A percentile compares a stretch with the other conserved stretches of the same genome.
These are phyloP conservation scores for Fragosphaeria purpurea DNA, from an alignment of 2,329 filamentous ascomycete genomes.

Conservation along the genomic window DNA sequence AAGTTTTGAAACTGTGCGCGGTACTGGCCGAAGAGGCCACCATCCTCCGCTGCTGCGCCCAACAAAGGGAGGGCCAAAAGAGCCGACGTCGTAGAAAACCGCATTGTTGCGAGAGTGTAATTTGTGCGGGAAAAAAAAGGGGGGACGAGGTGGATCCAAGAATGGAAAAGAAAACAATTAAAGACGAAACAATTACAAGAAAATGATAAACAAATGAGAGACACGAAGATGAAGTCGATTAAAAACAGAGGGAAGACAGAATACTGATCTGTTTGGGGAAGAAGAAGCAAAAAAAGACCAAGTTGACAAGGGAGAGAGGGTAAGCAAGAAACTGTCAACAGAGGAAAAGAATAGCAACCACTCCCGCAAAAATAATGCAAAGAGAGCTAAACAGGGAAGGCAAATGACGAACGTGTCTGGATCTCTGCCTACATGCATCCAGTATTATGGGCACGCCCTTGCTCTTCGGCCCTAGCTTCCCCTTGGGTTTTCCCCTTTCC, in stretches of 20 bases:
- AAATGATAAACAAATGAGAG: not conserved
- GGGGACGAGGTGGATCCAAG: not conserved
- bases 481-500: too few relatives aligned
- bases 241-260: not conserved
- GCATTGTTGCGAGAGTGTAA: constrained; percentile 36
- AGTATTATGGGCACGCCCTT: too few relatives aligned
- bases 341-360: too few relatives aligned
- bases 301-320: too few relatives aligned
- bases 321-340: too few relatives aligned
- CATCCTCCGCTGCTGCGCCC: constrained; percentile 36
- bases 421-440: too few relatives aligned
- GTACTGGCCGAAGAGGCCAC: constrained; percentile 42
- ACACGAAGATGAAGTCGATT: not conserved
- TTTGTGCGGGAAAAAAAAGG: not conserved
- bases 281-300: not conserved
- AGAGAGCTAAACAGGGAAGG: too few relatives aligned
- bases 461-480: too few relatives aligned
- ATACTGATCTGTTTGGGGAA: too few relatives aligned
- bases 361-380: too few relatives aligned
- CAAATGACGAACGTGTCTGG: too few relatives aligned
- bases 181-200: not conserved
- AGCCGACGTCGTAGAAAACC: constrained; percentile 40
- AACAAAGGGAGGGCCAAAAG: constrained; percentile 47
- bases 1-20: constrained; percentile 55
- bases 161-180: not conserved